phyloP scores from a whole-genome alignment of 345 rosid genomes.

The Salix exigua region DNA sequence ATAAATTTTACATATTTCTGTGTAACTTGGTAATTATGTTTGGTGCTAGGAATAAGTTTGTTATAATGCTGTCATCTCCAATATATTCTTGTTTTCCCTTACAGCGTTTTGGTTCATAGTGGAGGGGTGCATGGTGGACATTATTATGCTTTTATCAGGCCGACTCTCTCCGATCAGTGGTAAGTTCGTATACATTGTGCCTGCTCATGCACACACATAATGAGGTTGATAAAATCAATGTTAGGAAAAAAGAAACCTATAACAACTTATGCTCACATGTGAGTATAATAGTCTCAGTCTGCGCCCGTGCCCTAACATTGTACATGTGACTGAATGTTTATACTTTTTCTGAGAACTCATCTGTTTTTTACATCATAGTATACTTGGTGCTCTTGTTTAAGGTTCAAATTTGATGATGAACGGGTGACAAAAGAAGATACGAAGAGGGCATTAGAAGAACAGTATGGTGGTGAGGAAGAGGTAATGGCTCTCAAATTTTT shows the following conservation, averaged over 20 bases:
- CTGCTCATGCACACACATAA: background rate
- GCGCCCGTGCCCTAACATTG: background rate
- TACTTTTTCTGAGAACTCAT: background rate
- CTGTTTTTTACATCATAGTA: background rate
- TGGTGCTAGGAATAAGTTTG: background rate
- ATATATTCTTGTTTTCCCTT: constrained; percentile 21
- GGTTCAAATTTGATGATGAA: constrained; percentile 99
- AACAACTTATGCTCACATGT: background rate
- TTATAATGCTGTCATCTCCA: background rate
- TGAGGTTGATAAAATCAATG: background rate
- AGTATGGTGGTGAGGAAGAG: constrained; percentile 99
- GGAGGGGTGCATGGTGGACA: constrained; percentile 99
- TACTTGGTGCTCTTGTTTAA: constrained; percentile 17
- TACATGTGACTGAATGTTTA: background rate
- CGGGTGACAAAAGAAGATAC: constrained; percentile 92
- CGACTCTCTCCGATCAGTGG: constrained; percentile 94
- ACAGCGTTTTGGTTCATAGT: constrained; percentile 93
- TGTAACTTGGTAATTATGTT: background rate
- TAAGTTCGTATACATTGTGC: constrained; percentile 25
- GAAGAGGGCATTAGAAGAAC: constrained; percentile 92
- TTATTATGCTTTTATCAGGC: constrained; percentile 96
- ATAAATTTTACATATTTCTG: background rate
- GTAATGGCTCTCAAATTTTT: constrained; percentile 18
- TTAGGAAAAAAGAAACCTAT: background rate
- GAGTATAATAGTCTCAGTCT: background rate